Evolutionary conservation across 768 basidiomycete species (phyloP).

Genomic region (Rhizopogon roseolus): DNA sequence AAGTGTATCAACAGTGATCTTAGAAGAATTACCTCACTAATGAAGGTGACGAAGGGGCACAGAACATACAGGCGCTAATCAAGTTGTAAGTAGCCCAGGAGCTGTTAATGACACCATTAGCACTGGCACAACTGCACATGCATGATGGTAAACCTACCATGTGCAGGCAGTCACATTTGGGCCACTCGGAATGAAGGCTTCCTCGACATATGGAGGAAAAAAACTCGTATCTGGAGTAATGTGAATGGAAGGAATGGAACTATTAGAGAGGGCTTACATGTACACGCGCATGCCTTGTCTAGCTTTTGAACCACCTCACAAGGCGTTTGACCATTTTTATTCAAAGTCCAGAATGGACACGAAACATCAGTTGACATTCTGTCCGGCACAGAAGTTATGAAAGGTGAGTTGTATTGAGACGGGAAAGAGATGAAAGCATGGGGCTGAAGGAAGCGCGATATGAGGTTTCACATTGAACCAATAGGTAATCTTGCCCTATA

Average conservation of each 20-base stretch:
- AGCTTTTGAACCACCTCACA: slow-evolving; percentile 15
- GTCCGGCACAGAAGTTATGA: too few relatives aligned
- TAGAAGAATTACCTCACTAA: slow-evolving; percentile 11
- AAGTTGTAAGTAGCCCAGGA: slow-evolving; percentile 27
- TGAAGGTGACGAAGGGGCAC: slow-evolving; percentile 8
- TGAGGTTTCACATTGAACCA: background rate
- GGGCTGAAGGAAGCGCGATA: background rate
- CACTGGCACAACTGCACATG: background rate
- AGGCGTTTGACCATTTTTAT: slow-evolving; percentile 8
- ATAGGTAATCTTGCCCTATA: background rate
- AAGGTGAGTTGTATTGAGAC: too few relatives aligned
- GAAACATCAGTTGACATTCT: background rate
- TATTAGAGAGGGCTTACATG: slow-evolving; percentile 10
- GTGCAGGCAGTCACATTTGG: slow-evolving; percentile 15
- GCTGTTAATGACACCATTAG: slow-evolving; percentile 3
- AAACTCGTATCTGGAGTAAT: background rate
- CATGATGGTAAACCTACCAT: slow-evolving; percentile 11
- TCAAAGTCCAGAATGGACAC: slow-evolving; percentile 12
- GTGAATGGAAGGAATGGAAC: background rate
- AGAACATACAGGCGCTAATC: slow-evolving; percentile 20
- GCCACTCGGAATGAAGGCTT: slow-evolving; percentile 12
- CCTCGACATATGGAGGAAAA: background rate
- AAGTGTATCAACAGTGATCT: background rate
- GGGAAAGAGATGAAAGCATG: background rate
- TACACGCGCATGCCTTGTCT: slow-evolving; percentile 12